Conservation (phyloP, 139 green algal genomes). For the Nannochloris sp. region DNA sequence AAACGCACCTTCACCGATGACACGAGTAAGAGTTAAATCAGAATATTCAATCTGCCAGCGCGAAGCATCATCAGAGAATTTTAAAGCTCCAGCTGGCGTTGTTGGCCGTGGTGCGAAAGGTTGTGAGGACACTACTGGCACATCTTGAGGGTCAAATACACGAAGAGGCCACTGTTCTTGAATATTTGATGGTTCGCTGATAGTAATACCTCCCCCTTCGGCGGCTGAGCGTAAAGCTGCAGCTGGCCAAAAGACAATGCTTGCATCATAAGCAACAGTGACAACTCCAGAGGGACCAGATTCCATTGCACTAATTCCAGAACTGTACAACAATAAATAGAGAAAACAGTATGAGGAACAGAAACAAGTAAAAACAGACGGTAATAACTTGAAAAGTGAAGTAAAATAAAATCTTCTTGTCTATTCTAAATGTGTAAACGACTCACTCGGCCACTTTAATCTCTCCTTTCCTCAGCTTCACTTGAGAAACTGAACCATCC, state of each 20-base stretch:
- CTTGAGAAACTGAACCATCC: neutral
- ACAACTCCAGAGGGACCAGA: constrained; percentile 19
- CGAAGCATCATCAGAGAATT: neutral
- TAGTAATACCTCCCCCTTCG: neutral
- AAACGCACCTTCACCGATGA: constrained; percentile 58
- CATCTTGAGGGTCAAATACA: neutral
- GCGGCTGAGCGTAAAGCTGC: neutral
- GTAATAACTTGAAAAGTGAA: neutral
- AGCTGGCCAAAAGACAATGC: constrained; percentile 26
- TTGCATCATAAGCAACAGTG: constrained; percentile 15
- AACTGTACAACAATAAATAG: neutral
- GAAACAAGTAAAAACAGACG: neutral
- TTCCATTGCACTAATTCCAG: neutral
- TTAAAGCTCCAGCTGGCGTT: neutral
- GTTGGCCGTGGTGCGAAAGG: neutral
- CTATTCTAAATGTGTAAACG: too few relatives aligned
- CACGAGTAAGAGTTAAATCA: constrained; percentile 28
- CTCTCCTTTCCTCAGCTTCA: neutral
- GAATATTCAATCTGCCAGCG: constrained; percentile 27
- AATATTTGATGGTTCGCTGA: neutral
- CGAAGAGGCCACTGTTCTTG: constrained; percentile 5
- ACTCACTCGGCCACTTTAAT: constrained; percentile 8
- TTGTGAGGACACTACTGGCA: neutral
- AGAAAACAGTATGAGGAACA: neutral
- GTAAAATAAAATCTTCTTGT: neutral